These are phyloP conservation scores for Cyberlindnera sargentensis DNA, from an alignment of 805 yeast species.

Conservation along the genomic window DNA sequence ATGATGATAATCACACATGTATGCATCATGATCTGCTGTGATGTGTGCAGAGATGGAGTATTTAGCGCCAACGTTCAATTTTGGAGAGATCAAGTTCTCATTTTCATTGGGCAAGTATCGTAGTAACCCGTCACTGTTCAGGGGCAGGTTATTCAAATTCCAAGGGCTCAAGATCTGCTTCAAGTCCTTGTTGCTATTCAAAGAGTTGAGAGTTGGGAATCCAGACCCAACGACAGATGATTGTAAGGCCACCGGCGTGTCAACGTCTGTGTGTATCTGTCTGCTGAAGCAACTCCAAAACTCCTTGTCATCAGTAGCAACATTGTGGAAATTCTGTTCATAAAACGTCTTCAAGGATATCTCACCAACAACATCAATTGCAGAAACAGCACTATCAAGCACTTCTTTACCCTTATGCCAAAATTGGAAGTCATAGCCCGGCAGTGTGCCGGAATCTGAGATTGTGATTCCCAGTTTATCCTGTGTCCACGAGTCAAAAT, in stretches of 20 bases:
- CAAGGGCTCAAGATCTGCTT: constrained; percentile 31
- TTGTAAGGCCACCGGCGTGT: constrained; percentile 27
- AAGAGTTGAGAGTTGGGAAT: constrained; percentile 18
- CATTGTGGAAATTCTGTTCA: too few relatives aligned
- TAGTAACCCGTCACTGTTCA: constrained; percentile 41
- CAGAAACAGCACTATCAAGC: constrained; percentile 25
- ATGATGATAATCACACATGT: constrained; percentile 45
- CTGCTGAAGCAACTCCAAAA: constrained; percentile 10
- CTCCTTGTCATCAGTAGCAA: constrained; percentile 9
- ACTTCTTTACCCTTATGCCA: constrained; percentile 37
- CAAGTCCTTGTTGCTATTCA: too few relatives aligned
- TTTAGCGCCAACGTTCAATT: constrained; percentile 45
- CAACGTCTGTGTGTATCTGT: constrained; percentile 33
- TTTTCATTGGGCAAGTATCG: constrained; percentile 37
- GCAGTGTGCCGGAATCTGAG: constrained; percentile 28
- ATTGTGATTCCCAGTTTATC: constrained; percentile 32
- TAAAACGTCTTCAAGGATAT: too few relatives aligned
- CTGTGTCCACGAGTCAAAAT: constrained; percentile 42
- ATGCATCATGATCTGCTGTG: constrained; percentile 54
- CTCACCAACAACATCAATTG: too few relatives aligned
- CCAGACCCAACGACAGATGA: constrained; percentile 36
- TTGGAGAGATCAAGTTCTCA: constrained; percentile 35
- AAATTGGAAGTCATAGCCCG: constrained; percentile 33
- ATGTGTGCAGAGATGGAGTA: constrained; percentile 52
- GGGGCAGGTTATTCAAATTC: constrained; percentile 52